phyloP scores from a whole-genome alignment of 176 grass and related monocot species.

The Luzula sylvatica region DNA sequence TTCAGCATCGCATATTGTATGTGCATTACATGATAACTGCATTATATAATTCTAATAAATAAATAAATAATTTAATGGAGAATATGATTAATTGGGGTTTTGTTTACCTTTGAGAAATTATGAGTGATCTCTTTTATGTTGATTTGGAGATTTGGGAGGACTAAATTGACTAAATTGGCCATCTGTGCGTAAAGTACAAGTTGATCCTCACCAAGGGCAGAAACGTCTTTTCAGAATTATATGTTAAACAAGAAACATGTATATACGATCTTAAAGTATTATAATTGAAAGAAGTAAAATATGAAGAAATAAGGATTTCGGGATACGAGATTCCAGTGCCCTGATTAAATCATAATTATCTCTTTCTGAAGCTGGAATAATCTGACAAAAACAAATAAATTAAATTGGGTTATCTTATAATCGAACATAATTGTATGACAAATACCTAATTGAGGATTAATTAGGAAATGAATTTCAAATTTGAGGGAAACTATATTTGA shows the following conservation, averaged over 20 bases:
- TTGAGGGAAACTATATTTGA: neutral
- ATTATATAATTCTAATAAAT: neutral
- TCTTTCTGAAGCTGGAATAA: slow-evolving; percentile 46
- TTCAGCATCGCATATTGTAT: slow-evolving; percentile 91
- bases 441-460: too few relatives aligned
- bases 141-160: slow-evolving; percentile 57
- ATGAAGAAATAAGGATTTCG: neutral
- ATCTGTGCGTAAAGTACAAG: slow-evolving; percentile 88
- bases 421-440: too few relatives aligned
- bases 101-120: slow-evolving; percentile 81
- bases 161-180: slow-evolving; percentile 72
- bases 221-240: slow-evolving; percentile 46
- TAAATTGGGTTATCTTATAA: too few relatives aligned
- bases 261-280: neutral
- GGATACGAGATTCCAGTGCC: slow-evolving; percentile 86
- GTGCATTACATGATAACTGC: slow-evolving; percentile 90
- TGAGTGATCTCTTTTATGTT: slow-evolving; percentile 69
- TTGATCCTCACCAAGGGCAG: slow-evolving; percentile 51
- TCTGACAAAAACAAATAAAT: slow-evolving; percentile 31
- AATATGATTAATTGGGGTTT: neutral
- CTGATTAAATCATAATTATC: slow-evolving; percentile 65
- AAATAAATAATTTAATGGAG: neutral
- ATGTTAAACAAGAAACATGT: slow-evolving; percentile 27
- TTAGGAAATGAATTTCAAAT: too few relatives aligned
- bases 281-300: neutral